Conservation (phyloP, 129 eudicot species). For the Rutidosis leptorrhynchoides region DNA sequence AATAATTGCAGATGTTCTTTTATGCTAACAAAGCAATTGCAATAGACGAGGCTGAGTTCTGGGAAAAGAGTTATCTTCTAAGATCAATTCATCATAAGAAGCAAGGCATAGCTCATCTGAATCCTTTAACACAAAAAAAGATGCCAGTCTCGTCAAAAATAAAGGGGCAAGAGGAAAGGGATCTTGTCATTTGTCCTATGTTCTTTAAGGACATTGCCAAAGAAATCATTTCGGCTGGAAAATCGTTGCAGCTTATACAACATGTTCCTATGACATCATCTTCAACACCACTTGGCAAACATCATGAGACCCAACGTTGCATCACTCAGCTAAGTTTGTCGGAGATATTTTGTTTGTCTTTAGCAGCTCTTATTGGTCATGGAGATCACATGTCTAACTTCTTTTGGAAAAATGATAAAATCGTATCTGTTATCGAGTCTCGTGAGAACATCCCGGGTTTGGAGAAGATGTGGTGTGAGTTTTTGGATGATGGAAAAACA, state of each 20-base stretch:
- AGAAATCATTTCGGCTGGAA: slow-evolving; percentile 87
- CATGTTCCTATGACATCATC: slow-evolving; percentile 54
- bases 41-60: slow-evolving; percentile 79
- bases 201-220: slow-evolving; percentile 75
- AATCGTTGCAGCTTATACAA: slow-evolving; percentile 80
- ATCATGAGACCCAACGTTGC: neutral
- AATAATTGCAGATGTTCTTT: slow-evolving; percentile 72
- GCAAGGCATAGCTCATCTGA: slow-evolving; percentile 26
- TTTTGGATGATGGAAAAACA: slow-evolving; percentile 53
- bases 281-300: neutral
- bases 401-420: slow-evolving; percentile 49
- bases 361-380: slow-evolving; percentile 78
- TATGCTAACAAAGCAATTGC: slow-evolving; percentile 66
- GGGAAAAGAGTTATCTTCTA: slow-evolving; percentile 87
- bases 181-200: slow-evolving; percentile 64
- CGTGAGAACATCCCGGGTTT: slow-evolving; percentile 25
- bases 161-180: slow-evolving; percentile 40
- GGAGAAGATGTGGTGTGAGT: slow-evolving; percentile 57
- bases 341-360: slow-evolving; percentile 45
- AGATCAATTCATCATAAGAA: slow-evolving; percentile 45
- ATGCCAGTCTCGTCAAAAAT: slow-evolving; percentile 33
- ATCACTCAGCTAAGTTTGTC: neutral
- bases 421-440: slow-evolving; percentile 34
- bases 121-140: slow-evolving; percentile 29
- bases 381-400: slow-evolving; percentile 75